Conservation (phyloP, 2,329 filamentous ascomycete species). For the Mollisia scopiformis region DNA sequence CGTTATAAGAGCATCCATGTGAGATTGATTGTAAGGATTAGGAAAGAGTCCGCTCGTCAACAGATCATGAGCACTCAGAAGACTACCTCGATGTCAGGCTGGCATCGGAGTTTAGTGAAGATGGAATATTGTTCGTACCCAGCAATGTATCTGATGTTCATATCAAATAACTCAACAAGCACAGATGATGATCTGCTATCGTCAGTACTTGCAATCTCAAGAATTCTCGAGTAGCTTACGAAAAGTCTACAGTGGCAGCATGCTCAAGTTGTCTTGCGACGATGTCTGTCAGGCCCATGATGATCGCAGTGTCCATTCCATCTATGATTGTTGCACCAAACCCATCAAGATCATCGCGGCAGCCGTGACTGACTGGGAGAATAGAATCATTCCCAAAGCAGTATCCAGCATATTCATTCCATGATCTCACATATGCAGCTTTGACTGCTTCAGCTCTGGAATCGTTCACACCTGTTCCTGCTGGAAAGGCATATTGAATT, state of each 20-base stretch:
- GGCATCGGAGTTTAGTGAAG: neutral
- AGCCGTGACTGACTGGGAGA: constrained; percentile 66
- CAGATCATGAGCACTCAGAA: constrained; percentile 51
- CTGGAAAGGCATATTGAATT: neutral
- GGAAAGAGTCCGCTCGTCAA: constrained; percentile 63
- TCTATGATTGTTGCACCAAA: constrained; percentile 89
- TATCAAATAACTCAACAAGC: constrained; percentile 26
- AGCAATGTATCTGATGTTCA: constrained; percentile 27
- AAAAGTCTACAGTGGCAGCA: constrained; percentile 43
- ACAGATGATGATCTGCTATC: constrained; percentile 14
- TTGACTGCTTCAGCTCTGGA: constrained; percentile 11
- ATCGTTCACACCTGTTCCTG: neutral
- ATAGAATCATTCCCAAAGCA: constrained; percentile 89
- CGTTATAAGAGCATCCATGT: constrained; percentile 59
- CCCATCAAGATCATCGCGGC: constrained; percentile 80
- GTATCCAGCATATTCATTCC: constrained; percentile 76
- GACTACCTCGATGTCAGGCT: constrained; percentile 13
- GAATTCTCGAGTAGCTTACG: neutral
- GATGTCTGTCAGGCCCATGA: constrained; percentile 76
- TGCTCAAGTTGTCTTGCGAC: constrained; percentile 75
- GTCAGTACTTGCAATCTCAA: neutral
- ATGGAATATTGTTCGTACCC: neutral
- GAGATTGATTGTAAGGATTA: constrained; percentile 34
- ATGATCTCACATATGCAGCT: constrained; percentile 42
- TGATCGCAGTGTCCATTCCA: constrained; percentile 79